Evolutionary conservation across 495 filamentous ascomycete genomes (phyloP).

Genomic region (Podospora comata): DNA sequence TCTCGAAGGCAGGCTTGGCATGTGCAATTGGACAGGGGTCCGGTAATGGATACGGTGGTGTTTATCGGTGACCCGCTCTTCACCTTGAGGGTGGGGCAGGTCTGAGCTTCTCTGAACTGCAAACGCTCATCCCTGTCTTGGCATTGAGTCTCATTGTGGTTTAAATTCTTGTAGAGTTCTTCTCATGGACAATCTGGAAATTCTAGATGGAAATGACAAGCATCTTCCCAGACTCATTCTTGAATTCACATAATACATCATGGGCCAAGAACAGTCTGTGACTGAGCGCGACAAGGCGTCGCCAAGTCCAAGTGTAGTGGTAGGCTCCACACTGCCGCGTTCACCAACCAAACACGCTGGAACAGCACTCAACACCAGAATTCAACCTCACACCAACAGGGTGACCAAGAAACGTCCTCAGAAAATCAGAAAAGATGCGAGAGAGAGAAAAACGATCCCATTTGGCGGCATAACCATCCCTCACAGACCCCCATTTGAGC

Average conservation of each 20-base stretch:
- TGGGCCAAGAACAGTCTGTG: neutral
- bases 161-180: neutral
- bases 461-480: neutral
- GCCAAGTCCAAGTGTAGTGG: neutral
- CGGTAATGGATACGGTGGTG: slow-evolving; percentile 7
- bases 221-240: neutral
- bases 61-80: slow-evolving; percentile 2
- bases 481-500: neutral
- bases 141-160: neutral
- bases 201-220: neutral
- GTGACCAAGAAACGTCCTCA: neutral
- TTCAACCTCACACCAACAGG: neutral
- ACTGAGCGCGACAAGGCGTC: neutral
- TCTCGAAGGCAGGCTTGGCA: slow-evolving; percentile 6
- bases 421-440: neutral
- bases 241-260: neutral
- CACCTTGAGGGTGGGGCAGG: neutral
- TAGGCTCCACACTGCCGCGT: neutral
- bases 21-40: slow-evolving; percentile 7
- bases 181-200: neutral
- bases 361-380: neutral
- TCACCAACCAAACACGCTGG: neutral
- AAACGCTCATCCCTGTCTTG: neutral
- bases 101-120: neutral
- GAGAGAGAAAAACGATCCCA: neutral